phyloP scores from a whole-genome alignment of 176 grass and related monocot species.

The Oropetium thomaeum region DNA sequence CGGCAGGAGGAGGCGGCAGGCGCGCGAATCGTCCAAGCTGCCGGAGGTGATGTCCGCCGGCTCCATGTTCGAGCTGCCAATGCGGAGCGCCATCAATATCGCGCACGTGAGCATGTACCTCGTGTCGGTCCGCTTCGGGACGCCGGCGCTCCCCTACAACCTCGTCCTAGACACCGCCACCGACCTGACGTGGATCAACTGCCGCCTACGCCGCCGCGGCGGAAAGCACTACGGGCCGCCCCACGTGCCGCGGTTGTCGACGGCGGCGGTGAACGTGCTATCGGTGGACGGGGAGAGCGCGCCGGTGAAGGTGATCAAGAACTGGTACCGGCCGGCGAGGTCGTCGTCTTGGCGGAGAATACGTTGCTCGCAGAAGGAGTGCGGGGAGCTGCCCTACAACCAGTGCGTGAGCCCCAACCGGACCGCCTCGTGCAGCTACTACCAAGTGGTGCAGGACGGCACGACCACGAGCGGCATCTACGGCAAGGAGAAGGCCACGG shows the following conservation, averaged over 20 bases:
- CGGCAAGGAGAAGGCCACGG: constrained; percentile 68
- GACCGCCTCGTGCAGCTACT: constrained; percentile 56
- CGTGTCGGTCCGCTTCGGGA: constrained; percentile 68
- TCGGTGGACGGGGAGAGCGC: neutral
- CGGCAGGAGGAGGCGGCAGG: constrained; percentile 7
- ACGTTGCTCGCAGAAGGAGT: constrained; percentile 50
- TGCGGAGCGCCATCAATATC: constrained; percentile 51
- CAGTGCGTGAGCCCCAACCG: constrained; percentile 8
- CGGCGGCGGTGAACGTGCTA: neutral
- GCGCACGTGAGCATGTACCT: constrained; percentile 58
- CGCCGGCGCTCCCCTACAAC: constrained; percentile 57
- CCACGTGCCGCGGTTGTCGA: neutral
- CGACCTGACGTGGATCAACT: constrained; percentile 93
- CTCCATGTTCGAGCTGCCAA: constrained; percentile 63
- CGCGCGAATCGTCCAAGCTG: constrained; percentile 7
- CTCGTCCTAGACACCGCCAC: constrained; percentile 71
- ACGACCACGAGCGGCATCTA: constrained; percentile 57
- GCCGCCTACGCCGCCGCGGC: constrained; percentile 29
- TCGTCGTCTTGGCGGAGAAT: constrained; percentile 65
- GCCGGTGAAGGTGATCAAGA: neutral
- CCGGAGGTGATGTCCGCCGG: constrained; percentile 22
- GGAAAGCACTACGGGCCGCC: constrained; percentile 11
- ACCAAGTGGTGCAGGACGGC: constrained; percentile 31
- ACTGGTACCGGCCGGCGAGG: constrained; percentile 48
- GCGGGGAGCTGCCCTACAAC: constrained; percentile 46